Conservation (phyloP, 2,329 filamentous ascomycete genomes). For the Pseudopyricularia cyperi region DNA sequence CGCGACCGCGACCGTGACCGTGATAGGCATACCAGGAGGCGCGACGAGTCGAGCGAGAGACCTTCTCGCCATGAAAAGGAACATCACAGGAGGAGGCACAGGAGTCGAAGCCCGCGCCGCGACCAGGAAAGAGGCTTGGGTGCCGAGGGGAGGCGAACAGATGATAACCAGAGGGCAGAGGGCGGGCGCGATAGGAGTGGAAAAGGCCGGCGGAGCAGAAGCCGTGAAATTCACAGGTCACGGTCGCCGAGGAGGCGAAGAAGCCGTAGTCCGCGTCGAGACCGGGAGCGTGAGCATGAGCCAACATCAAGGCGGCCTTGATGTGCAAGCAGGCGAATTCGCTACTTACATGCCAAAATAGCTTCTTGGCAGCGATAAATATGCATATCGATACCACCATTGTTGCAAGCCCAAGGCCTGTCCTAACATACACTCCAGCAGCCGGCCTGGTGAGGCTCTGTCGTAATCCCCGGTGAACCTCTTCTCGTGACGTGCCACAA, state of each 20-base stretch:
- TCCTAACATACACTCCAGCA: too few relatives aligned
- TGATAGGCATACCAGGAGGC: conserved; percentile 7
- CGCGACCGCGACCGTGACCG: conserved; percentile 4
- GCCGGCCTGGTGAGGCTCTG: too few relatives aligned
- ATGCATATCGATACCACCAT: too few relatives aligned
- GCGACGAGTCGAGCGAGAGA: neutral
- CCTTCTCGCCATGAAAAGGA: neutral
- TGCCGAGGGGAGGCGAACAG: neutral
- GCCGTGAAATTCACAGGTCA: conserved; percentile 13
- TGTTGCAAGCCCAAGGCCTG: too few relatives aligned
- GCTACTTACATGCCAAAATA: too few relatives aligned
- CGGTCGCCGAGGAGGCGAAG: conserved; percentile 7
- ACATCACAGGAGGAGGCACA: conserved; percentile 9
- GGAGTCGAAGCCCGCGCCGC: conserved; percentile 7
- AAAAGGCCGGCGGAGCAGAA: conserved; percentile 4
- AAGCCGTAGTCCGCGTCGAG: conserved; percentile 16
- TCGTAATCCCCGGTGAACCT: too few relatives aligned
- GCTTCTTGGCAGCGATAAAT: too few relatives aligned
- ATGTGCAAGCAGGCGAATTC: conserved; percentile 4
- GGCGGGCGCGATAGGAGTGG: neutral
- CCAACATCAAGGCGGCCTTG: neutral
- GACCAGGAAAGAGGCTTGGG: neutral
- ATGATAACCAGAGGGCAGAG: neutral
- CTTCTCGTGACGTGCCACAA: too few relatives aligned
- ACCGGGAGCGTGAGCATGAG: conserved; percentile 4